Percentiles rank a stretch among this genome's conserved stretches.
Conservation (phyloP, 2,329 filamentous ascomycete genomes). For the Trichoderma pleuroti region DNA sequence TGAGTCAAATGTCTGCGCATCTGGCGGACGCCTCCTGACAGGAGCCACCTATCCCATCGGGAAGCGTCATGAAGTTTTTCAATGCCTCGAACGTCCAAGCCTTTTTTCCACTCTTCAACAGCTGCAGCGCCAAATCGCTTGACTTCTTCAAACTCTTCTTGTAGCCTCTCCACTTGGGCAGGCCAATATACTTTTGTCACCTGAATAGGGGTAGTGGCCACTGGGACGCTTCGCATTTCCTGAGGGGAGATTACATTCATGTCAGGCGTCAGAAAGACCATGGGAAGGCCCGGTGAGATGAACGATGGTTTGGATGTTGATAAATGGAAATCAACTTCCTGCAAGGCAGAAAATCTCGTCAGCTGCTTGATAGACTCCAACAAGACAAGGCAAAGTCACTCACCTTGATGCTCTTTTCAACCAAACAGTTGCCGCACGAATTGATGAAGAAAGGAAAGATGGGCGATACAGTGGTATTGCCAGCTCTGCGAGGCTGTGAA, state of each 20-base stretch:
- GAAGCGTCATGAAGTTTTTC: slow-evolving; percentile 57
- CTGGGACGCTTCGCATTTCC: slow-evolving; percentile 49
- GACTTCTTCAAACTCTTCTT: slow-evolving; percentile 59
- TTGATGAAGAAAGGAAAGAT: slow-evolving; percentile 70
- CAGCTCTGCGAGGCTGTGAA: slow-evolving; percentile 58
- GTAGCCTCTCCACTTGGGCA: slow-evolving; percentile 59
- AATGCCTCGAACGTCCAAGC: slow-evolving; percentile 61
- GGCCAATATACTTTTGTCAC: slow-evolving; percentile 65
- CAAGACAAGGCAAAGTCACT: slow-evolving; percentile 23
- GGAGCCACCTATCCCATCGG: slow-evolving; percentile 73
- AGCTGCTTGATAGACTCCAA: slow-evolving; percentile 14
- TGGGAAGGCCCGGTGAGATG: slow-evolving; percentile 66
- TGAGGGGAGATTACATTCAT: slow-evolving; percentile 57
- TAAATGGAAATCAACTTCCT: slow-evolving; percentile 70
- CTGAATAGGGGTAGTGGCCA: slow-evolving; percentile 42
- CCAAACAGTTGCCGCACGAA: slow-evolving; percentile 64
- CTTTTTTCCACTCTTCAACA: slow-evolving; percentile 76
- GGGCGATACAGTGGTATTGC: slow-evolving; percentile 54
- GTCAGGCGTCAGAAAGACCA: slow-evolving; percentile 61
- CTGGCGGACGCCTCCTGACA: slow-evolving; percentile 39
- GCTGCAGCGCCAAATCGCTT: slow-evolving; percentile 64
- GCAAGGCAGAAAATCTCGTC: slow-evolving; percentile 20
- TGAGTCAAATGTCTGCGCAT: slow-evolving; percentile 31
- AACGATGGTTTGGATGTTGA: slow-evolving; percentile 57
- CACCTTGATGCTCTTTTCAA: slow-evolving; percentile 62